Base-by-base conservation (phyloP, 352 stramenopile genomes). In the Phytophthora idaei region DNA sequence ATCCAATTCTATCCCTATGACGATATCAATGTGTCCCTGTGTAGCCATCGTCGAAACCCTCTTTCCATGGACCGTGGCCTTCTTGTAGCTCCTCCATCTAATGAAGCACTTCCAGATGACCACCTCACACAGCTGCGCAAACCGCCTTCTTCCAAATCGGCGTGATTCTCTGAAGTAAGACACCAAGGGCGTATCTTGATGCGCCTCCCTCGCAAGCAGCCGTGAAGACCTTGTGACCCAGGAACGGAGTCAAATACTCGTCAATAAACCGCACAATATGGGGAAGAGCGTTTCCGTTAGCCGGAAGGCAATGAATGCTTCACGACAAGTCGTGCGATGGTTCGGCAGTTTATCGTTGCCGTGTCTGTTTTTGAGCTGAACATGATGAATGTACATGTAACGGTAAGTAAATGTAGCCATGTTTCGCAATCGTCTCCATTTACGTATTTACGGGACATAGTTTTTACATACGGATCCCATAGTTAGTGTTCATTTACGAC, bases 11-110 rank as follows among this genome's bases (percentile, higher is more conserved):
- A 60, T 48, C 11, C 50, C 39, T 7, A 31, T 52, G 17, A 59
- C 39, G 4, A 53, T 27, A n/a, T 50, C 17, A 34, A 65, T 37
- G 41, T 59, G 58, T 3, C 48, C 48, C 12, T 59, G 36, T 77
- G 17, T 4, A 58, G 48, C 48, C 48, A 21, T 54, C 4, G 7
- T 48, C 41, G 3, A 60, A 66, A 27, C 46, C 59, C 7, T 8
- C 10, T 52, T 15, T 60, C 59, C 48, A 60, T 25, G 59, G 48
- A 31, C 49, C 59, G 31, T 41, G 59, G 6, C 31, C 39, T 1
- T 42, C 49, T 47, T 28, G 48, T 10, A 27, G 29, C 10, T 48
- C 21, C 3, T 5, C 46, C 59, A 67, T 67, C 59, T 50, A 67
- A 3, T 37, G 31, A 34, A 67, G 42, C 25, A 67, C 50, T 0